Base-by-base conservation (phyloP, 345 rosid genomes). In the Viola odorata region DNA sequence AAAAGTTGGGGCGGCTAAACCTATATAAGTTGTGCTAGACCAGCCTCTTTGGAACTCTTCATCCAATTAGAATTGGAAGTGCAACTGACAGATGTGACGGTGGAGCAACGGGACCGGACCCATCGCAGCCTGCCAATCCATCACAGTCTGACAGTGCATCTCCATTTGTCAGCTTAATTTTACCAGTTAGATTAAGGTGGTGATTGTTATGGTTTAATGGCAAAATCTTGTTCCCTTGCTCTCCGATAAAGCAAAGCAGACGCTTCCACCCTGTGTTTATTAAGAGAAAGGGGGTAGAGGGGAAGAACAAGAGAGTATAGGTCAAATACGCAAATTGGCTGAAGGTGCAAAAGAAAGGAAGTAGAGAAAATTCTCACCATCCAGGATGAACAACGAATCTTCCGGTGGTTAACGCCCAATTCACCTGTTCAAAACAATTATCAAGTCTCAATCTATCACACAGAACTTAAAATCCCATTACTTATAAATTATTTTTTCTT, bases 181-280 rank as follows among this genome's bases (percentile, higher is more conserved):
- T 57, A 58, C 73, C 70, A 62, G 14, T 51, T 41, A 45, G 51
- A 58, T 37, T 72, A 61, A 63, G 58, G 65, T 55, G 53, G 56
- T 53, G 32, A 51, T 71, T 53, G 51, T 86, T 83, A 85, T 16
- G 76, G 75, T 82, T 88, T 94, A 75, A 94, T 82, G 67, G 92
- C 75, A 82, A 78, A 94, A 70, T 88, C 88, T 51, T 71, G 80
- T 72, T 94, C 99, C 48, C 81, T 94, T 59, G 96, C 99, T 77
- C 97, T 88, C 80, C 91, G 82, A 60, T 94, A 94, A 62, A 94
- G 95, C 80, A 91, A 76, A 58, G 99, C 91, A 39, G 99, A 91
- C 50, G 99, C 99, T 82, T 94, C 99, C 77, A 94, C 99, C 99
- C 99, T 94, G 84, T 74, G 63, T 55, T 55, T 65, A 63, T 45